These are phyloP conservation scores for Raffaelea ambrosiae DNA, from an alignment of 2,329 filamentous ascomycete species.

Conservation along the genomic window DNA sequence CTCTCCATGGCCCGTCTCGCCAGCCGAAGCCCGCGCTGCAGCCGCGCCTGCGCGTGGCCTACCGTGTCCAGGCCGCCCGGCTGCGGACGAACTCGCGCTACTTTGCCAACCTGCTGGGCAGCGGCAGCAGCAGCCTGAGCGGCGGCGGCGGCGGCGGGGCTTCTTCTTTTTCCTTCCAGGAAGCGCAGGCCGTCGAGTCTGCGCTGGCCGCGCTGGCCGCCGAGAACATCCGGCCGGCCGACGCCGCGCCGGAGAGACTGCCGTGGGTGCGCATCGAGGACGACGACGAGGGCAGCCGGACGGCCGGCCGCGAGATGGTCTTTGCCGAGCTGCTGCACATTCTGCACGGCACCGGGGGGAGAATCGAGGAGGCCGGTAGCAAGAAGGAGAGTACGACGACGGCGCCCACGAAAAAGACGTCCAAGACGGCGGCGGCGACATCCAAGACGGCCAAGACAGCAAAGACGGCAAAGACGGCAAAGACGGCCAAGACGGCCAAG, in stretches of 20 bases:
- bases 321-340: conserved; percentile 61
- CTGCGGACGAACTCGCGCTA: conserved; percentile 59
- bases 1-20: neutral
- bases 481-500: neutral
- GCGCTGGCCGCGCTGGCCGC: conserved; percentile 41
- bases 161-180: conserved; percentile 41
- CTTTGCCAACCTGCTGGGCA: conserved; percentile 58
- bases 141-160: no score
- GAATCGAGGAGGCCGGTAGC: no score
- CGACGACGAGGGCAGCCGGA: conserved; percentile 58
- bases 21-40: conserved; percentile 14
- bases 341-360: conserved; percentile 39
- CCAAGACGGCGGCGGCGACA: neutral
- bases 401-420: neutral
- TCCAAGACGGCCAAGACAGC: neutral
- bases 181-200: conserved; percentile 47
- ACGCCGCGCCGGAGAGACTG: conserved; percentile 41
- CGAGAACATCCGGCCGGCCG: conserved; percentile 35
- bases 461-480: no score
- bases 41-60: conserved; percentile 35
- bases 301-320: conserved; percentile 49
- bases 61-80: conserved; percentile 49
- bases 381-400: neutral
- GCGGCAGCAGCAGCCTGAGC: conserved; percentile 38
- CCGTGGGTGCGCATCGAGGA: conserved; percentile 57